A percentile compares a stretch with the other conserved stretches of the same genome.
Conservation (phyloP, 139 green algal genomes). For the Auxenochlorella pyrenoidosa region DNA sequence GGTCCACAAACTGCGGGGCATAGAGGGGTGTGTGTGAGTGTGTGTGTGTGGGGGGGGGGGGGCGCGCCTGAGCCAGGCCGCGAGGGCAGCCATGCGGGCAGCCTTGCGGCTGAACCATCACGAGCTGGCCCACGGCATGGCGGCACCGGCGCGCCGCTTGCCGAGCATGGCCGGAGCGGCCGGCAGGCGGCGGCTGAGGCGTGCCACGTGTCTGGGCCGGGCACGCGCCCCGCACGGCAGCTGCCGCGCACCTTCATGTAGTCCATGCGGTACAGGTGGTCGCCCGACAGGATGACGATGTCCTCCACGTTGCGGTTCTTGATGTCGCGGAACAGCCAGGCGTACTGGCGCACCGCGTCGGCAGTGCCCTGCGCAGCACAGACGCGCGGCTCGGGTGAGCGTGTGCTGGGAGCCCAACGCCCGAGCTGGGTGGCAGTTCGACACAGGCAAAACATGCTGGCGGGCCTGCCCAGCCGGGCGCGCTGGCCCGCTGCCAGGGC, state of each 20-base stretch:
- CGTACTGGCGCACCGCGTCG: slow-evolving; percentile 97
- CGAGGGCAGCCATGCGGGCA: not conserved
- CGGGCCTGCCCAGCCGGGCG: too few relatives aligned
- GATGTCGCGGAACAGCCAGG: slow-evolving; percentile 94
- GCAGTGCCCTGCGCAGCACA: slow-evolving; percentile 90
- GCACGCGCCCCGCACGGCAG: not conserved
- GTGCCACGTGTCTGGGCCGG: too few relatives aligned
- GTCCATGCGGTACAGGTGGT: slow-evolving; percentile 99
- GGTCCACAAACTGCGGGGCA: slow-evolving; percentile 91
- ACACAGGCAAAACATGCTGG: too few relatives aligned
- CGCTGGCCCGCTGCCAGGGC: too few relatives aligned
- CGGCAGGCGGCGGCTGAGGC: too few relatives aligned
- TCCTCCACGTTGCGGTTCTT: slow-evolving; percentile 96
- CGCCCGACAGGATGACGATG: slow-evolving; percentile 95
- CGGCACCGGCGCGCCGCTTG: too few relatives aligned
- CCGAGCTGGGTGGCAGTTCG: too few relatives aligned
- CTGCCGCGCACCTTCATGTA: slow-evolving; percentile 85
- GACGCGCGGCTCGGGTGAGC: too few relatives aligned
- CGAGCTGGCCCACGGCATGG: not conserved
- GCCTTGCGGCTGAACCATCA: not conserved
- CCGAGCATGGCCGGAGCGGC: too few relatives aligned
- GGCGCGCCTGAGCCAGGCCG: too few relatives aligned
- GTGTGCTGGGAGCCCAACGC: too few relatives aligned
- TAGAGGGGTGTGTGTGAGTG: not conserved
- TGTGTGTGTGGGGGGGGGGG: not conserved